A percentile compares a stretch with the other conserved stretches of the same genome.
phyloP scores from a whole-genome alignment of 176 grass and related monocot genomes.

The Poa annua region DNA sequence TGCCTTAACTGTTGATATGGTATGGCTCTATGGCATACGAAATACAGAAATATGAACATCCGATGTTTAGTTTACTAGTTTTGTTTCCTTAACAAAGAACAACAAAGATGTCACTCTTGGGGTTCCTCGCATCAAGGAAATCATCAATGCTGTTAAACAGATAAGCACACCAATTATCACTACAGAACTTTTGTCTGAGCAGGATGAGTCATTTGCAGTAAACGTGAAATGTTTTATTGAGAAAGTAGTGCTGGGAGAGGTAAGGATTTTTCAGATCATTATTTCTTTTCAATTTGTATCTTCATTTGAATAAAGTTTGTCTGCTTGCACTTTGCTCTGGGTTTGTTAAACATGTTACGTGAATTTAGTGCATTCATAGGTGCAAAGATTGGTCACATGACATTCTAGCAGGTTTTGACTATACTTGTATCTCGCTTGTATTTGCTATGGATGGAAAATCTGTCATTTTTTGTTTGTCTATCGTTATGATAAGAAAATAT shows the following conservation, averaged over 20 bases:
- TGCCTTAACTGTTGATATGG: background rate
- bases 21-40: background rate
- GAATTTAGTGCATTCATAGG: slow-evolving; percentile 27
- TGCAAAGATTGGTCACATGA: slow-evolving; percentile 18
- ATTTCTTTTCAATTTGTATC: slow-evolving; percentile 6
- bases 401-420: slow-evolving; percentile 5
- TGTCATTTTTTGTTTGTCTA: background rate
- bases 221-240: slow-evolving; percentile 82
- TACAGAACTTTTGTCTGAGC: slow-evolving; percentile 55
- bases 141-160: slow-evolving; percentile 90
- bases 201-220: slow-evolving; percentile 59
- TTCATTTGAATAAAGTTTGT: slow-evolving; percentile 8
- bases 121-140: slow-evolving; percentile 98
- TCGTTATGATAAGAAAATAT: slow-evolving; percentile 14
- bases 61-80: background rate
- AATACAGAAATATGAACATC: slow-evolving; percentile 14
- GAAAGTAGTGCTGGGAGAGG: slow-evolving; percentile 81
- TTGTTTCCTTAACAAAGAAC: slow-evolving; percentile 53
- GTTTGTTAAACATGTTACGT: background rate
- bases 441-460: slow-evolving; percentile 39
- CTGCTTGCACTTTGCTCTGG: slow-evolving; percentile 5
- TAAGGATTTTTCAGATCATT: slow-evolving; percentile 28
- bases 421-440: background rate
- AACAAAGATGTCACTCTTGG: slow-evolving; percentile 88
- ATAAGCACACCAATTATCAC: slow-evolving; percentile 90